Base-by-base conservation (phyloP, 371 early-diverging fungal genomes). In the Lichtheimia ornata region DNA sequence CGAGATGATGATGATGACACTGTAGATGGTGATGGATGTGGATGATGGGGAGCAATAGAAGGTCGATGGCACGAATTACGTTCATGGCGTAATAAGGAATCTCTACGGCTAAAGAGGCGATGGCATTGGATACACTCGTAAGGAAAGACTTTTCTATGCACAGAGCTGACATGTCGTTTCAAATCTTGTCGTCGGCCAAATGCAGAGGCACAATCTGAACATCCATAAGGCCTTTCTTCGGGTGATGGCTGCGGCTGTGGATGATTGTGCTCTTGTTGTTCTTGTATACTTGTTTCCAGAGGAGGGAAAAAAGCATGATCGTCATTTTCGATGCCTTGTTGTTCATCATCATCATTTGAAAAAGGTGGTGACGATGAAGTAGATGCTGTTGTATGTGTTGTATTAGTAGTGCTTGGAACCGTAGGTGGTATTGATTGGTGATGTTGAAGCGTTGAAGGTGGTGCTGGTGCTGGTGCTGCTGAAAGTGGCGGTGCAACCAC, bases 111-210 rank as follows among this genome's bases (percentile, higher is more conserved):
- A 22, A 47, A 47, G 11, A 18, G 47, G 18, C 47, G 47, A 22
- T 22, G 47, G 14, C 47, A 47, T n/a, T 22, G n/a, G n/a, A 18
- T n/a, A 9, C 47, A 47, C 47, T 47, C 47, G 17, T 18, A 47
- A n/a, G 47, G 47, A 7, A 47, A 22, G 47, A 47, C 18, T 18
- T 22, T n/a, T 22, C 11, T 47, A 22, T 47, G 47, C 5, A 47
- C 47, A 47, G 47, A 18, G 47, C 47, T 47, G 47, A 22, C 17
- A 47, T 47, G 47, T 17, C 47, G n/a, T 47, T 47, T 47, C 18
- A 47, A 22, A 47, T 47, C 47, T 22, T 47, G 47, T 22, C 47
- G 47, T 22, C 47, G 47, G 14, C 47, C 47, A 47, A 47, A 47
- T 22, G 47, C n/a, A 17, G 47, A 18, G 0, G 47, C 22, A 47